Conservation (phyloP, 192 early-diverging fungal genomes). For the Pilaira anomala region DNA sequence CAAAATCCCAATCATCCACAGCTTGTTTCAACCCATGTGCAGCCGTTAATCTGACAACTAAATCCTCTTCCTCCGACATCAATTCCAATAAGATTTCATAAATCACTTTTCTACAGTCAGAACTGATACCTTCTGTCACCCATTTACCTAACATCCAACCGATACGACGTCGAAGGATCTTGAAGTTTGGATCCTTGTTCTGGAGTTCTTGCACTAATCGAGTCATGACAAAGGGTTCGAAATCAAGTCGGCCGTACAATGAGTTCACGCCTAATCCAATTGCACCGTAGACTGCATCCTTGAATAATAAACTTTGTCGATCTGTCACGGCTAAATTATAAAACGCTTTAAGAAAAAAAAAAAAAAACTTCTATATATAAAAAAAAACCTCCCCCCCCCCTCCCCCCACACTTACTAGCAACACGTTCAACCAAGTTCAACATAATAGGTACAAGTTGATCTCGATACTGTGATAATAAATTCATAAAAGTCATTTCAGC, state of each 20-base stretch:
- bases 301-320: constrained; percentile 53
- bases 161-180: constrained; percentile 62
- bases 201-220: constrained; percentile 56
- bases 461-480: constrained; percentile 65
- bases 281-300: constrained; percentile 76
- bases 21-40: constrained; percentile 59
- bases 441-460: constrained; percentile 57
- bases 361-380: too few species aligned
- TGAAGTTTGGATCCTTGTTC: constrained; percentile 48
- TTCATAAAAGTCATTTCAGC: constrained; percentile 82
- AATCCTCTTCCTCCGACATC: constrained; percentile 63
- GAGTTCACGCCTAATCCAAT: constrained; percentile 79
- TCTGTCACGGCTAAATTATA: constrained; percentile 35
- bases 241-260: constrained; percentile 77
- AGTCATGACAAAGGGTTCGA: constrained; percentile 71
- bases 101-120: constrained; percentile 55
- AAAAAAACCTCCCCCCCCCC: too few species aligned
- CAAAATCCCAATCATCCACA: constrained; percentile 91
- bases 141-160: constrained; percentile 85
- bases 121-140: constrained; percentile 74
- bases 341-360: not conserved
- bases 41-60: constrained; percentile 80
- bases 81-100: constrained; percentile 74
- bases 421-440: constrained; percentile 58
- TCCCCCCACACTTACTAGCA: constrained; percentile 54